Conservation (phyloP, 371 early-diverging fungal genomes). For the Mortierella sp. region DNA sequence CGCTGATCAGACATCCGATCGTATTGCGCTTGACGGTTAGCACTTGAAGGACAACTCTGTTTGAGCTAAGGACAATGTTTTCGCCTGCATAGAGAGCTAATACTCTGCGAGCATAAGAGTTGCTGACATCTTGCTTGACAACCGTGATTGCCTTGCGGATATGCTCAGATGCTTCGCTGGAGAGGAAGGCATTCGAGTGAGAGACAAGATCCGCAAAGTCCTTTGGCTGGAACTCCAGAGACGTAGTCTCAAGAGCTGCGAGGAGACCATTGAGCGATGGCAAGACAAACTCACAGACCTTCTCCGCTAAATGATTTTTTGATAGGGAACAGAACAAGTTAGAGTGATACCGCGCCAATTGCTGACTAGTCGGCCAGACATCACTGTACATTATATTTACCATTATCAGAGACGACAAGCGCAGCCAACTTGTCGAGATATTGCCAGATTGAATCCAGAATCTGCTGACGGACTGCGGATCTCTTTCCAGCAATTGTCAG, state of each 20-base stretch:
- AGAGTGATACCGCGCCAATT: background rate
- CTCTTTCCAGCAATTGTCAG: slow-evolving; percentile 54
- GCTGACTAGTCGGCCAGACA: slow-evolving; percentile 4
- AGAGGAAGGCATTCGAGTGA: slow-evolving; percentile 60
- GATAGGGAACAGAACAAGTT: background rate
- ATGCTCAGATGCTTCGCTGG: slow-evolving; percentile 58
- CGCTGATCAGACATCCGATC: slow-evolving; percentile 57
- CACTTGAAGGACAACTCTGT: slow-evolving; percentile 59
- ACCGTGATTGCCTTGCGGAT: slow-evolving; percentile 61
- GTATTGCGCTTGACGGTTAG: slow-evolving; percentile 59
- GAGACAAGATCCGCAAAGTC: slow-evolving; percentile 57
- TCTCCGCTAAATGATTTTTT: slow-evolving; percentile 48
- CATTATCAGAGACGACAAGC: slow-evolving; percentile 22
- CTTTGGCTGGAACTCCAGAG: slow-evolving; percentile 59
- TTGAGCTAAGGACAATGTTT: slow-evolving; percentile 57
- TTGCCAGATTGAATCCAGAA: slow-evolving; percentile 54
- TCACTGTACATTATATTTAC: slow-evolving; percentile 50
- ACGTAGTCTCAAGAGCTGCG: slow-evolving; percentile 65
- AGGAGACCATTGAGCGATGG: slow-evolving; percentile 71
- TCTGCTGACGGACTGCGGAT: slow-evolving; percentile 38
- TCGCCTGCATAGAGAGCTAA: slow-evolving; percentile 58
- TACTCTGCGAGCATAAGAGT: slow-evolving; percentile 57
- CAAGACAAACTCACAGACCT: slow-evolving; percentile 66
- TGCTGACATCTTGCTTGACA: slow-evolving; percentile 41
- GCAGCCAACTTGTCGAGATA: slow-evolving; percentile 40